Evolutionary conservation across 148 eudicot species (phyloP).

Genomic region (Chenopodium suecicum): DNA sequence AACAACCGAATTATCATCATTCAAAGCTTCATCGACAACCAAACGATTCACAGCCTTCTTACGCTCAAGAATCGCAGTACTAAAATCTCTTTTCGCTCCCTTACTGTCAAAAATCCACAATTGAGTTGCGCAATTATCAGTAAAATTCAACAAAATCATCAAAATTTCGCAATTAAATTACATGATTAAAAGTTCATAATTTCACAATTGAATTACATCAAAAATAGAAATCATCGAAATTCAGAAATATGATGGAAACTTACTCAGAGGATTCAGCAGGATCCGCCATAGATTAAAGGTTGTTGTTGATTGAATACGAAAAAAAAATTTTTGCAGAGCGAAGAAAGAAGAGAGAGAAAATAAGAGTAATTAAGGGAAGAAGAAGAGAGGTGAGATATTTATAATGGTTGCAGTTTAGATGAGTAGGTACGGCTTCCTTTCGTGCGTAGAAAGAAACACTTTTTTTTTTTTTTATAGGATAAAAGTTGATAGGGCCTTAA

Average conservation of each 20-base stretch:
- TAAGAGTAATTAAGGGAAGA: not conserved
- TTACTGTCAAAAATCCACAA: conserved; percentile 39
- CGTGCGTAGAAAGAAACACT: not conserved
- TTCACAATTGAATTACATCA: not conserved
- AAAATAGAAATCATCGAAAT: conserved; percentile 5
- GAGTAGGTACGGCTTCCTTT: not conserved
- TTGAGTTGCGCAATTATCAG: not conserved
- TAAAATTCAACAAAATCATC: not conserved
- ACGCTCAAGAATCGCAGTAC: conserved; percentile 79
- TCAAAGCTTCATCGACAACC: conserved; percentile 74
- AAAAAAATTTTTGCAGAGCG: not conserved
- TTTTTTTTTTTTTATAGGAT: no score
- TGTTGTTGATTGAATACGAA: not conserved
- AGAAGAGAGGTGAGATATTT: conserved; percentile 2
- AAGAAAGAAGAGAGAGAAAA: not conserved
- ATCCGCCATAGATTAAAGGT: conserved; percentile 38
- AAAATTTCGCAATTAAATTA: not conserved
- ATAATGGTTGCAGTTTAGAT: conserved; percentile 6
- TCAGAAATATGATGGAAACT: conserved; percentile 11
- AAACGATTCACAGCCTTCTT: conserved; percentile 77
- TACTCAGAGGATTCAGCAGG: conserved; percentile 83
- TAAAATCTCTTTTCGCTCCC: conserved; percentile 67
- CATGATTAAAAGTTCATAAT: no score
- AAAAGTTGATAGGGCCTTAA: no score
- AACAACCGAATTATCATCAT: conserved; percentile 83